A percentile compares a stretch with the other conserved stretches of the same genome.
Evolutionary conservation across 805 yeast species (phyloP).

Genomic region (Saccharomycopsis sp.): DNA sequence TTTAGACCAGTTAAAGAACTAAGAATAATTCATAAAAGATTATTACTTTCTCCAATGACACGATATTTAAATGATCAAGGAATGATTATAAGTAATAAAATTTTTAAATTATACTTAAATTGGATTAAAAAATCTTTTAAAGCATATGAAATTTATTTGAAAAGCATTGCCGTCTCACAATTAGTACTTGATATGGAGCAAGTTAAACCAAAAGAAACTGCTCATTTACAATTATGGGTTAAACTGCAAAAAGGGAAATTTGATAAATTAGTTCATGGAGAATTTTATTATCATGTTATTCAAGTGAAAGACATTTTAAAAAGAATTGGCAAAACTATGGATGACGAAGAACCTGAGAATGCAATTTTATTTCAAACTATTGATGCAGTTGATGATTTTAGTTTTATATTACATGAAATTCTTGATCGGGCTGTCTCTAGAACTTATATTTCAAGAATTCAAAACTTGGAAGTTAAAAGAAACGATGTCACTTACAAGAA

Average conservation of each 20-base stretch:
- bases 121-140: slow-evolving; percentile 19
- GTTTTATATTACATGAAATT: slow-evolving; percentile 13
- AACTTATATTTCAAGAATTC: slow-evolving; percentile 15
- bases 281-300: slow-evolving; percentile 18
- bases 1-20: slow-evolving; percentile 17
- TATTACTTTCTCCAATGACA: slow-evolving; percentile 18
- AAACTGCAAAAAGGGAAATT: slow-evolving; percentile 13
- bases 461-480: slow-evolving; percentile 17
- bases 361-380: slow-evolving; percentile 16
- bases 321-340: slow-evolving; percentile 11
- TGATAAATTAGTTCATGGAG: slow-evolving; percentile 16
- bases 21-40: slow-evolving; percentile 16
- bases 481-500: slow-evolving; percentile 17
- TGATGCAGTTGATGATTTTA: slow-evolving; percentile 14
- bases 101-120: slow-evolving; percentile 15
- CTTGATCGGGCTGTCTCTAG: slow-evolving; percentile 16
- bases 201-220: slow-evolving; percentile 10
- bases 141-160: slow-evolving; percentile 16
- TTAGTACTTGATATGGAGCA: slow-evolving; percentile 18
- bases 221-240: slow-evolving; percentile 17
- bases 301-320: slow-evolving; percentile 20
- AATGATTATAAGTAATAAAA: slow-evolving; percentile 14
- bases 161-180: slow-evolving; percentile 16
- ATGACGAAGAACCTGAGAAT: slow-evolving; percentile 17
- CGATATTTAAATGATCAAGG: slow-evolving; percentile 18